Evolutionary conservation across 2,329 filamentous ascomycete genomes (phyloP), one percentile per base, ranked within the genome.

Genomic region (Fusarium pseudoanthophilum): DNA sequence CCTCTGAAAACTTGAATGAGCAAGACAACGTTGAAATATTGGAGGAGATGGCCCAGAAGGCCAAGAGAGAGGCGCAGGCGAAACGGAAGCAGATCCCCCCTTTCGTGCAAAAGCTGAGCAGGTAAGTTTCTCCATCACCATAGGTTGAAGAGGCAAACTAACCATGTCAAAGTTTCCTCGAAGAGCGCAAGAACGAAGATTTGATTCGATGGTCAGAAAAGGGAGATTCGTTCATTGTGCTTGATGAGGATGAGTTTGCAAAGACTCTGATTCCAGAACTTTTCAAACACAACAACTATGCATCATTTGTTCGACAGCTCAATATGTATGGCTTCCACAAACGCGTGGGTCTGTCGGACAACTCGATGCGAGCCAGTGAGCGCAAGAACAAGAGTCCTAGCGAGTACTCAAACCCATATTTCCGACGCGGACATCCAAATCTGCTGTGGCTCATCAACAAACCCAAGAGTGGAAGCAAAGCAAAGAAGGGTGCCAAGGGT

Each of bases 261-360:
- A 98, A 98, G 84, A 94, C 93, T 42, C 92, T 99, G 76, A 93
- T 99, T 30, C 96, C 96, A 2, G 97, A 98, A 82, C 91, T 98
- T 71, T 99, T 99, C 88, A 99, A 99, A 83, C 96, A 99, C 85
- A 97, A 95, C 87, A 98, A 98, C 82, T 98, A 98, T 83, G 95
- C 95, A 52, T 97, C 95, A 74, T 98, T 98, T 80, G 95, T 98
- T 62, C 92, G 95, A 40, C 95, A 98, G 81, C 87, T 98, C 72
- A 97, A 98, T 83, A 98, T 98, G 87, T 98, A 97, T 82, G 95
- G 97, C 71, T 99, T 99, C 79, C 96, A 99, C 87, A 99, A 99
- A 86, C 92, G 93, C 46, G 93, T 96, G 8, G 93, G 93, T 8
- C 87, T 99, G 24, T 97, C 95, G 8, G 96, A 99, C 82, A 98